Percentiles rank a stretch among this genome's conserved stretches.
phyloP scores from a whole-genome alignment of 2,329 filamentous ascomycete species.

The Sclerotinia trifoliorum region DNA sequence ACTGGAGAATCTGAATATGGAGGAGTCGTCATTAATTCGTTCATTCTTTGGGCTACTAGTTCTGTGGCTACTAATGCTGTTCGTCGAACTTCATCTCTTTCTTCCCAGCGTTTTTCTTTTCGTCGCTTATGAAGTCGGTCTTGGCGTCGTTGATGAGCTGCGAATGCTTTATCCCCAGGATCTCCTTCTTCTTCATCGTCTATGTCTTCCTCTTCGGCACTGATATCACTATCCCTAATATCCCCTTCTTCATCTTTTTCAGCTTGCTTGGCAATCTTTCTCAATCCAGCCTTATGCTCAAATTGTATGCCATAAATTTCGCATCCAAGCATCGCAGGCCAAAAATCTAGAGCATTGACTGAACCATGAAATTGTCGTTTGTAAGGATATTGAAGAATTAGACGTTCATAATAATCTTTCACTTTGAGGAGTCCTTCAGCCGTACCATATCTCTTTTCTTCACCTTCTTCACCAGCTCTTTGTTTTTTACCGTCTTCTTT shows the following conservation, averaged over 20 bases:
- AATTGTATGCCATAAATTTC: conserved; percentile 75
- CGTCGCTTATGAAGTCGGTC: conserved; percentile 21
- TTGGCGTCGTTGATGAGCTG: conserved; percentile 28
- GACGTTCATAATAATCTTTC: conserved; percentile 70
- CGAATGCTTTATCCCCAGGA: conserved; percentile 30
- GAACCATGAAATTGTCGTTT: conserved; percentile 56
- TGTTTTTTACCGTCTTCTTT: conserved; percentile 23
- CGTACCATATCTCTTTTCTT: conserved; percentile 42
- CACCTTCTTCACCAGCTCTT: conserved; percentile 10
- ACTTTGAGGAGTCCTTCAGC: conserved; percentile 55
- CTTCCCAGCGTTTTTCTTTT: conserved; percentile 33
- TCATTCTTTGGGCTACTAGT: conserved; percentile 66
- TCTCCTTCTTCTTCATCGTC: conserved; percentile 26
- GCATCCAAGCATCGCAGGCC: conserved; percentile 74
- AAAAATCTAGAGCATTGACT: conserved; percentile 72
- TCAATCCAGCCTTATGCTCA: conserved; percentile 51
- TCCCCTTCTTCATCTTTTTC: conserved; percentile 34
- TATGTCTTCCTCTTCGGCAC: conserved; percentile 25
- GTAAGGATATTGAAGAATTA: conserved; percentile 76
- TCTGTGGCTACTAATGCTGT: conserved; percentile 48
- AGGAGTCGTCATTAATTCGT: conserved; percentile 64
- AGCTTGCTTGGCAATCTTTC: conserved; percentile 41
- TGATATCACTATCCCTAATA: conserved; percentile 27
- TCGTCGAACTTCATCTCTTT: conserved; percentile 36
- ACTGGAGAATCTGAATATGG: conserved; percentile 68